Base-by-base conservation (phyloP, 2,329 filamentous ascomycete species). In the Colletotrichum truncatum region DNA sequence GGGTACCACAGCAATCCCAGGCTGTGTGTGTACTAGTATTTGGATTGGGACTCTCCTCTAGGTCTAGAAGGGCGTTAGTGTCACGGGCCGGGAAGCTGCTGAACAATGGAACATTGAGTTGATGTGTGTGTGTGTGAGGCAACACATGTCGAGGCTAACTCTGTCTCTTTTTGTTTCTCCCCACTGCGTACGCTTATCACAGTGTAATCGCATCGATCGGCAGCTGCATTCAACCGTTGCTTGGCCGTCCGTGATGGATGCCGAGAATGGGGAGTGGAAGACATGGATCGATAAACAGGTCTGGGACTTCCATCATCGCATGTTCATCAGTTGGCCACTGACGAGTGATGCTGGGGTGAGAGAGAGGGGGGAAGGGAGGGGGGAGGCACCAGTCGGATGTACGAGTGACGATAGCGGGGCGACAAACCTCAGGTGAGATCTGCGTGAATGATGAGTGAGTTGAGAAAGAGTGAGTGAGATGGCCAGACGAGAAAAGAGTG, bases 251-350 rank as follows among this genome's bases (percentile, higher is more conserved):
- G 43, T 58, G 60, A 51, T 57, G 26, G 21, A 46, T 39, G 48
- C 48, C 46, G 39, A 49, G 32, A 48, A 54, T 21, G 51, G 41
- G 25, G 12, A 11, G 48, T 14, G 49, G 26, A 25, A n/a, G 26
- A 41, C 28, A 30, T 49, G 34, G 26, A 60, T 48, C 56, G 39
- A 65, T 65, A 34, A 41, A 12, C 26, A 54, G 32, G 30, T 8
- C 34, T 38, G 16, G 26, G 26, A 45, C 25, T 32, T 36, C 23
- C 64, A 66, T 58, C 64, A 63, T 64, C 28, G 58, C 36, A 57
- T 66, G 51, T 64, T 58, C 10, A 46, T 66, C 43, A 34, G 36
- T 64, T 63, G 60, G 64, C 58, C 64, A 58, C 58, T 34, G 36
- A 64, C 58, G 43, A 39, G 46, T 48, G 39, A 41, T 43, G 52